Base-by-base conservation (phyloP, 305 asterid genomes). In the Solanum chacoense region DNA sequence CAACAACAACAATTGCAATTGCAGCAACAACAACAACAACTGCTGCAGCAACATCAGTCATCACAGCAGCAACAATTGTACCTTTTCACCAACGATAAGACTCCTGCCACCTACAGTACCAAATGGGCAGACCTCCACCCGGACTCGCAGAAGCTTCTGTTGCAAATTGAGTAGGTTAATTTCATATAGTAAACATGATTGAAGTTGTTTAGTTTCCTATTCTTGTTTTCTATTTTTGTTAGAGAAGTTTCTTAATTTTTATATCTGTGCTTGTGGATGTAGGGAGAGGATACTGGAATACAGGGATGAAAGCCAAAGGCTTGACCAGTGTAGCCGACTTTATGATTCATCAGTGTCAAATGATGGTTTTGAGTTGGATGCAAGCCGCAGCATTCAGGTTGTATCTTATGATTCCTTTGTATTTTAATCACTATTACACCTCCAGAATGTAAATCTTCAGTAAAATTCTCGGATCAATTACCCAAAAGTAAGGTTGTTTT, bases 91-190 rank as follows among this genome's bases (percentile, higher is more conserved):
- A 95, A 92, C 81, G 99, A 95, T 63, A 98, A 94, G 90, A 93
- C 96, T 67, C 98, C 99, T 50, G 99, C 98, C 38, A 94, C 94
- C 91, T 98, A 98, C 73, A 89, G 96, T 88, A 95, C 99, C 86
- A 98, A 96, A 93, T 95, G 99, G 99, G 94, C 96, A 2, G 99
- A 96, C 90, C 97, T 98, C 73, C 99, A 98, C 89, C 98, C 98
- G 3, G 99, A 96, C 90, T 98, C 99, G 18, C 98, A 94, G 80
- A 98, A 98, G 89, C 87, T 94, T 37, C 96, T 98, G 31, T 96
- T 93, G 79, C 98, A 94, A 90, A 95, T 98, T 67, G 99, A 98
- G 99, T 98, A 88, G 38, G 84, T 94, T 63, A 6, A 45, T n/a
- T 87, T 34, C 13, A 42, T 29, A 28, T 28, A 73, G 35, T 28